A percentile compares a stretch with the other conserved stretches of the same genome.
These are phyloP conservation scores for Fusarium kyushuense DNA, from an alignment of 2,329 filamentous ascomycete species.

Conservation along the genomic window DNA sequence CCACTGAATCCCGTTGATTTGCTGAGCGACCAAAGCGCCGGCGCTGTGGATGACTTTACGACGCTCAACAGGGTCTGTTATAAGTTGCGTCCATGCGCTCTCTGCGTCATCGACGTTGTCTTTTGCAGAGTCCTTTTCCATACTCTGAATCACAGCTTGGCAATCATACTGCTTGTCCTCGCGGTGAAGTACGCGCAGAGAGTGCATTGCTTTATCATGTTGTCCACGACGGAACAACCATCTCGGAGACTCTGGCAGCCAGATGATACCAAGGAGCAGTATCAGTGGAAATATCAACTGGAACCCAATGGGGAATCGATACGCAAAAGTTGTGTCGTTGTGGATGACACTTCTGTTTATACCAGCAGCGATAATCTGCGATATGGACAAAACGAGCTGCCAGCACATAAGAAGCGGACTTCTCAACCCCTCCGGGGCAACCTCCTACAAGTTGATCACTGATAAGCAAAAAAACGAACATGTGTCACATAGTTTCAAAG, in stretches of 20 bases:
- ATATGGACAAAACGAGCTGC: slow-evolving; percentile 54
- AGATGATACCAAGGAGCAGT: slow-evolving; percentile 39
- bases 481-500: neutral
- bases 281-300: slow-evolving; percentile 47
- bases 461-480: neutral
- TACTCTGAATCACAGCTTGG: slow-evolving; percentile 53
- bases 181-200: slow-evolving; percentile 58
- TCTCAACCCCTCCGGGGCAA: slow-evolving; percentile 51
- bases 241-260: slow-evolving; percentile 48
- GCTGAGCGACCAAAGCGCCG: slow-evolving; percentile 60
- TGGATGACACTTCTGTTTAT: slow-evolving; percentile 49
- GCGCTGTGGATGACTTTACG: slow-evolving; percentile 60
- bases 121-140: slow-evolving; percentile 58
- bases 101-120: slow-evolving; percentile 48
- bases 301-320: slow-evolving; percentile 51
- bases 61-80: slow-evolving; percentile 59
- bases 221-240: slow-evolving; percentile 55
- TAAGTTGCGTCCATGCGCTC: slow-evolving; percentile 55
- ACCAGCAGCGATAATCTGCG: slow-evolving; percentile 53
- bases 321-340: slow-evolving; percentile 49
- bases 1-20: slow-evolving; percentile 63
- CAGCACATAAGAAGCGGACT: slow-evolving; percentile 55
- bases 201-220: slow-evolving; percentile 54
- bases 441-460: slow-evolving; percentile 33
- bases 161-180: slow-evolving; percentile 55